These are phyloP conservation scores for Taphrina populina DNA, from an alignment of 1,139 yeast species.

Conservation along the genomic window DNA sequence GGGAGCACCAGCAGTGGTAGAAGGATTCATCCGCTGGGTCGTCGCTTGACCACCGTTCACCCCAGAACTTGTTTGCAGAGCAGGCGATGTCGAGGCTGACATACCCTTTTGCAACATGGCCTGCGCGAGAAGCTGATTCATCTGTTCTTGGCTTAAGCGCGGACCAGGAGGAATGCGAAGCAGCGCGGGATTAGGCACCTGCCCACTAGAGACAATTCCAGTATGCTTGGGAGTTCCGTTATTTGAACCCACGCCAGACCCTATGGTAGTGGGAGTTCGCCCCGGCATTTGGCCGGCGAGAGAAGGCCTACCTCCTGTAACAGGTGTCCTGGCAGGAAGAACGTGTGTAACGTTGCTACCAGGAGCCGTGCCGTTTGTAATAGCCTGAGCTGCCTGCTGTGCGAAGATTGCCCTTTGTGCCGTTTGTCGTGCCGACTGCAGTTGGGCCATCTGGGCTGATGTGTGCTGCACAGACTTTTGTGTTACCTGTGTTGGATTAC, in stretches of 20 bases:
- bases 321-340: conserved; percentile 1
- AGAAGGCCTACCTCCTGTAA: conserved; percentile 21
- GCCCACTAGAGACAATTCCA: conserved; percentile 6
- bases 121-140: conserved; percentile 41
- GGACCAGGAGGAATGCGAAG: conserved; percentile 39
- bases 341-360: not conserved
- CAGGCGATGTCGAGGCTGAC: conserved; percentile 19
- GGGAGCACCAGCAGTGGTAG: not conserved
- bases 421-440: conserved; percentile 19
- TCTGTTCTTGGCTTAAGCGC: conserved; percentile 42
- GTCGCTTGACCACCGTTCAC: no score
- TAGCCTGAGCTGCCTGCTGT: conserved; percentile 39
- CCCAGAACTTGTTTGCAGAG: not conserved
- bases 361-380: conserved; percentile 17
- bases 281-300: conserved; percentile 34
- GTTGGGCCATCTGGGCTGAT: conserved; percentile 19
- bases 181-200: conserved; percentile 38
- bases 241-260: no score
- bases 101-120: conserved; percentile 21
- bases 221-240: not conserved
- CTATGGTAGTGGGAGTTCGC: no score
- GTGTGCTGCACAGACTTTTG: conserved; percentile 6
- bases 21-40: not conserved
- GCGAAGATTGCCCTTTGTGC: conserved; percentile 17
- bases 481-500: conserved; percentile 51